Percentiles rank a stretch among this genome's conserved stretches.
Conservation (phyloP, 2,329 filamentous ascomycete species). For the Trichoderma simmonsii region DNA sequence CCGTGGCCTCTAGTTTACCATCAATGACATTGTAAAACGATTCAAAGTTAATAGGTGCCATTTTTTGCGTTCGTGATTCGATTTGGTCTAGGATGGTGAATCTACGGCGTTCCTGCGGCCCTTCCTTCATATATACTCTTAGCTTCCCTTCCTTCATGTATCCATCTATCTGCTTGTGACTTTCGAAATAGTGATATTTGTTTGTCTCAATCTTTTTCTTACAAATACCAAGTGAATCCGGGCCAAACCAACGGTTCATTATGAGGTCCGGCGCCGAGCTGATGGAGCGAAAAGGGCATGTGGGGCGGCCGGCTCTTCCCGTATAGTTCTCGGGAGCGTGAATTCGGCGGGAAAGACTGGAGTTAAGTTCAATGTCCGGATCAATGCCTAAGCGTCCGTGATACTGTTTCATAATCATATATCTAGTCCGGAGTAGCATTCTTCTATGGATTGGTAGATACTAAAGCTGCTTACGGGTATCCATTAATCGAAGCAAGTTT, state of each 20-base stretch:
- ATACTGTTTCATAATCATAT: background rate
- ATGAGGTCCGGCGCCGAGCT: background rate
- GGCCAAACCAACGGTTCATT: background rate
- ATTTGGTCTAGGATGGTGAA: background rate
- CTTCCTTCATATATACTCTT: background rate
- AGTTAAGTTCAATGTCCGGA: background rate
- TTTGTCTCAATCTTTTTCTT: background rate
- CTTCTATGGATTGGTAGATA: background rate
- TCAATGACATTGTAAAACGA: background rate
- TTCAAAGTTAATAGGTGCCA: background rate
- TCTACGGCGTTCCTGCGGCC: background rate
- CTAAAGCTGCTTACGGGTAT: background rate
- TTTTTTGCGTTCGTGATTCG: conserved; percentile 25
- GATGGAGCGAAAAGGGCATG: background rate
- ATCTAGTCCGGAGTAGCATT: background rate
- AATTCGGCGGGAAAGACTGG: background rate
- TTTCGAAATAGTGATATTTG: background rate
- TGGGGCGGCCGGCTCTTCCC: background rate
- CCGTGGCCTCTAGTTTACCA: background rate
- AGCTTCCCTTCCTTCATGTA: background rate
- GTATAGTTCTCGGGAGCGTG: background rate
- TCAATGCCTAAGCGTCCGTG: background rate
- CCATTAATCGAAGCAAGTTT: background rate
- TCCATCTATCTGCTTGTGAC: background rate
- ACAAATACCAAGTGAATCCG: background rate